Evolutionary conservation across 75 land plant species (phyloP).

Genomic region (Pinus albicaulis): DNA sequence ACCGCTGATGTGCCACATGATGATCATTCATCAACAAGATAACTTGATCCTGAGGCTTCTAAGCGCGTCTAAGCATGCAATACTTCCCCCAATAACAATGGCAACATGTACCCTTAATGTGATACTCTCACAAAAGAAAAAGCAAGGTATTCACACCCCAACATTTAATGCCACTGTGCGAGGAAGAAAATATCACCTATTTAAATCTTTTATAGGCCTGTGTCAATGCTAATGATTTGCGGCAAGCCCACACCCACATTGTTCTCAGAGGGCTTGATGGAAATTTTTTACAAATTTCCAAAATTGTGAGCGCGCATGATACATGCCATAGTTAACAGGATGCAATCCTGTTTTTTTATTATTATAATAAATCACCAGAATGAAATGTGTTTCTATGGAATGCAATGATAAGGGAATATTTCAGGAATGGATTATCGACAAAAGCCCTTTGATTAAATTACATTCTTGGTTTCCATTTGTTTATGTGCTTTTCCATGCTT

Average conservation of each 20-base stretch:
- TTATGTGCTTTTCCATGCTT: no score
- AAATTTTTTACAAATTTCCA: not conserved
- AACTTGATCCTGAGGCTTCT: no score
- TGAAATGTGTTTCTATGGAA: not conserved
- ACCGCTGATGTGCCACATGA: not conserved
- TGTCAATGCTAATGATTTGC: not conserved
- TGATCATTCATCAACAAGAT: not conserved
- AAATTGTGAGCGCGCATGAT: not conserved
- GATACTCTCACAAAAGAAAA: not conserved
- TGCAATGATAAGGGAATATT: slow-evolving; percentile 6
- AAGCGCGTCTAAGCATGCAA: no score
- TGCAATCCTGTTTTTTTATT: slow-evolving; percentile 1
- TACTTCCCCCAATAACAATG: no score
- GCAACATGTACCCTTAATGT: no score
- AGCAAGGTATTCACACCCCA: not conserved
- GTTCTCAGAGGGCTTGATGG: not conserved
- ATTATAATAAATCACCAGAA: not conserved
- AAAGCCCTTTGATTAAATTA: no score
- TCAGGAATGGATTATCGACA: not conserved
- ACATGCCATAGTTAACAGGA: not conserved
- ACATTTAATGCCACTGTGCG: not conserved
- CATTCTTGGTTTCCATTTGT: no score
- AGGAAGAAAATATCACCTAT: not conserved
- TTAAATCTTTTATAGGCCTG: not conserved
- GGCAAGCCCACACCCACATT: not conserved